A percentile compares a stretch with the other conserved stretches of the same genome.
Conservation (phyloP, 2,329 filamentous ascomycete genomes). For the Exophiala lecanii-corni region DNA sequence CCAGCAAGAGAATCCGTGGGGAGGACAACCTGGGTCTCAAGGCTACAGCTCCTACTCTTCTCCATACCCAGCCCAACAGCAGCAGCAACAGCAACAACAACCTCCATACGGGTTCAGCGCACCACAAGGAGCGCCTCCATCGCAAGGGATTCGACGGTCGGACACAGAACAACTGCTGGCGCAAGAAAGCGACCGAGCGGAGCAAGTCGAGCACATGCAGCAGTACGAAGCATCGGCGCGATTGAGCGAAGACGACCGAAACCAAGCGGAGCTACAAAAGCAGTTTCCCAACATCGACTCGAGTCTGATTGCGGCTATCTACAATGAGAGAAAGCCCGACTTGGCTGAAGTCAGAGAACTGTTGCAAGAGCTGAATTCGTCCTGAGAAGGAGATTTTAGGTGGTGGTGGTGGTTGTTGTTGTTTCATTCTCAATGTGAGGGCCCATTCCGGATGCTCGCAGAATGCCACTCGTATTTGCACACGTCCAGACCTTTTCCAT, state of each 20-base stretch:
- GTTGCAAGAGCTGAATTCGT: constrained; percentile 25
- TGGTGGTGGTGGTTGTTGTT: too few relatives aligned
- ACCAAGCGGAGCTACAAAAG: constrained; percentile 24
- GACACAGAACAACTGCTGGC: constrained; percentile 23
- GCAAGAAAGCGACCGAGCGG: constrained; percentile 21
- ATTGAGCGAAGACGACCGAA: constrained; percentile 22
- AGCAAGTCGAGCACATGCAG: constrained; percentile 27
- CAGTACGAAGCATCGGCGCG: constrained; percentile 23
- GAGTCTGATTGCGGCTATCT: constrained; percentile 28
- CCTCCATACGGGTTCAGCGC: background rate
- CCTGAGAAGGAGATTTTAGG: too few relatives aligned
- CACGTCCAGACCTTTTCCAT: too few relatives aligned
- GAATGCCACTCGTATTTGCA: too few relatives aligned
- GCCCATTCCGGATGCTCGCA: too few relatives aligned
- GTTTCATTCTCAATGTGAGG: too few relatives aligned
- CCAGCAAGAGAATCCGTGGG: constrained; percentile 1
- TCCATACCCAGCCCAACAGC: constrained; percentile 4
- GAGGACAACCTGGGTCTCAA: background rate
- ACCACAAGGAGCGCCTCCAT: constrained; percentile 2
- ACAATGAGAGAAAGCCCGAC: constrained; percentile 21
- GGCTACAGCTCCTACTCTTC: background rate
- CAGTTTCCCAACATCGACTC: constrained; percentile 28
- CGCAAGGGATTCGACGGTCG: constrained; percentile 15
- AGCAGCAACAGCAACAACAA: constrained; percentile 11
- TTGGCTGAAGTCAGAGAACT: constrained; percentile 24